phyloP scores from a whole-genome alignment of 768 basidiomycete genomes.

The Suillus cothurnatus region DNA sequence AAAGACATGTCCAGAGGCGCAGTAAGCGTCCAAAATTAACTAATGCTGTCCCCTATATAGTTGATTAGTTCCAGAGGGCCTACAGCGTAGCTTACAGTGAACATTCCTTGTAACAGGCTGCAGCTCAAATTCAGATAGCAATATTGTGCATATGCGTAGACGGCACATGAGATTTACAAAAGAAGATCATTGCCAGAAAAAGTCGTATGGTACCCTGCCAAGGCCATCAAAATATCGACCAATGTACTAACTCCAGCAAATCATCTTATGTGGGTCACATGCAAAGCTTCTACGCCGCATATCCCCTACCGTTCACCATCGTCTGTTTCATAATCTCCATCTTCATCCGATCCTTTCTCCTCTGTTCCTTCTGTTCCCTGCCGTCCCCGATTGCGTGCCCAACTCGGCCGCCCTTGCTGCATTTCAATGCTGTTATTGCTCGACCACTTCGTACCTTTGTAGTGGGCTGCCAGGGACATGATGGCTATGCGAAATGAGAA shows the following conservation, averaged over 20 bases:
- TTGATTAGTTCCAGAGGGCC: neutral
- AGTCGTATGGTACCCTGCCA: neutral
- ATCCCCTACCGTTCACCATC: conserved; percentile 14
- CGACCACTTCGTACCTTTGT: conserved; percentile 16
- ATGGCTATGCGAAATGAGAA: conserved; percentile 18
- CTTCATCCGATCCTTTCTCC: conserved; percentile 16
- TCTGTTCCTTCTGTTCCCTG: neutral
- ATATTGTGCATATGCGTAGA: neutral
- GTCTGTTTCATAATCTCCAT: conserved; percentile 26
- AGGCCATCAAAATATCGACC: conserved; percentile 1
- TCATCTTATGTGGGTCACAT: neutral
- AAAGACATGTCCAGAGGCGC: neutral
- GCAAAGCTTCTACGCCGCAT: neutral
- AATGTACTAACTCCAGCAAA: neutral
- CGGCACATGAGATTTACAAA: neutral
- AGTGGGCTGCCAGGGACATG: conserved; percentile 29
- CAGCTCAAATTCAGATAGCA: neutral
- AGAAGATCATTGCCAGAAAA: neutral
- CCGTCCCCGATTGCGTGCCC: conserved; percentile 20
- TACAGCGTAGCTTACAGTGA: too few relatives aligned
- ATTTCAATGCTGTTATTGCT: conserved; percentile 13
- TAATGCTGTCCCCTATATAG: neutral
- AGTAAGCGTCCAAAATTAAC: conserved; percentile 1
- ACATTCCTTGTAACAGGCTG: neutral
- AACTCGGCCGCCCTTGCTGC: conserved; percentile 26